Evolutionary conservation across 176 grass and related monocot genomes (phyloP).

Genomic region (Juncus inflexus): DNA sequence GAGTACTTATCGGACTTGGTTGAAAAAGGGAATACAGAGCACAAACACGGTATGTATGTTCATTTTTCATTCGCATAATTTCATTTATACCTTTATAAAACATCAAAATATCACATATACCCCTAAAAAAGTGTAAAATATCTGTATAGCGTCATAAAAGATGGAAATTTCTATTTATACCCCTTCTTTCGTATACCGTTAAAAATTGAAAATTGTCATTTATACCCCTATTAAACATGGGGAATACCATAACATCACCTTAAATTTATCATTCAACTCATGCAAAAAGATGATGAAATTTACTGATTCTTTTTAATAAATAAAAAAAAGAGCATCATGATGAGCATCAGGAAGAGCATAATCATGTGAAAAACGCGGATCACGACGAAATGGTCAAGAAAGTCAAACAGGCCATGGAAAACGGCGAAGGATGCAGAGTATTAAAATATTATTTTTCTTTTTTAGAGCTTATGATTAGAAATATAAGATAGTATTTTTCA

Average conservation of each 20-base stretch:
- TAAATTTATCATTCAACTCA: too few relatives aligned
- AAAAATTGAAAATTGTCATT: too few relatives aligned
- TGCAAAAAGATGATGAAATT: conserved; percentile 10
- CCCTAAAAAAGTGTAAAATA: too few relatives aligned
- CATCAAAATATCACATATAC: too few relatives aligned
- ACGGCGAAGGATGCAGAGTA: conserved; percentile 96
- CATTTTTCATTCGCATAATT: not conserved
- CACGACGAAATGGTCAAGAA: conserved; percentile 94
- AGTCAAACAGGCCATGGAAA: conserved; percentile 76
- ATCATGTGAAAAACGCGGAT: conserved; percentile 63
- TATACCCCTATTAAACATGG: too few relatives aligned
- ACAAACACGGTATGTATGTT: conserved; percentile 64
- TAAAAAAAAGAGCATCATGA: conserved; percentile 60
- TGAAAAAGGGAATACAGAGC: conserved; percentile 74
- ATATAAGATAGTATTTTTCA: not conserved
- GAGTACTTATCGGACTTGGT: conserved; percentile 94
- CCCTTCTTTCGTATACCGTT: too few relatives aligned
- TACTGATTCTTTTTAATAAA: conserved; percentile 24
- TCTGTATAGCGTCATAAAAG: too few relatives aligned
- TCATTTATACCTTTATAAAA: too few relatives aligned
- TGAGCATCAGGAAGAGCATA: conserved; percentile 53
- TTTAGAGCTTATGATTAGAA: conserved; percentile 12
- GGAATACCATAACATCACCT: too few relatives aligned
- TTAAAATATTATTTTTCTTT: conserved; percentile 24
- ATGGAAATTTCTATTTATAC: too few relatives aligned